Evolutionary conservation across 2,329 filamentous ascomycete species (phyloP), one percentile per base, ranked within the genome.

Genomic region (Neofusicoccum sp.): DNA sequence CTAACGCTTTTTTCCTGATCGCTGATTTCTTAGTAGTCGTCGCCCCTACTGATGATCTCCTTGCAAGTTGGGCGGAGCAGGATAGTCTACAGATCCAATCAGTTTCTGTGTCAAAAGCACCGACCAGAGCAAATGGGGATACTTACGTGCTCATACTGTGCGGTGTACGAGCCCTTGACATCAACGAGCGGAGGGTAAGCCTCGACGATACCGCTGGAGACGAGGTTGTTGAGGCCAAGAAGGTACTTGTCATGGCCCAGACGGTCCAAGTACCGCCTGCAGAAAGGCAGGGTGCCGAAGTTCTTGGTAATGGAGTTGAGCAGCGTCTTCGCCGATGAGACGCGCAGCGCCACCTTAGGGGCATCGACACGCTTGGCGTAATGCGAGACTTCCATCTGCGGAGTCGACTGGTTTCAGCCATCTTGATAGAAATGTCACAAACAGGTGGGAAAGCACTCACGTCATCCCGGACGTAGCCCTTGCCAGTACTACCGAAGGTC

Each of bases 161-260:
- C 93, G 28, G 92, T 96, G 76, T 96, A 96, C 28, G 90, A 96
- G 62, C 93, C 93, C 83, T 96, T 96, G 78, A 93, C 87, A 78
- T 97, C 93, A 67, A 89, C 88, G 68, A 97, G 80, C 31, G 93
- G 93, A 40, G 92, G 91, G 73, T 97, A 97, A 44, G 90, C 86
- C 77, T 97, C 90, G 44, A 97, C 90, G 67, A 97, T 89, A 62
- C 91, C 92, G 61, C 82, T 86, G 43, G 86, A 82, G 48, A 97
- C 91, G 43, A 97, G 82, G 71, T 88, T 93, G 78, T 96, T 96
- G 74, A 97, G 80, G 47, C 93, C 93, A 6, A 96, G 82, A 38
- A 96, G 84, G 73, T 98, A 97, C 76, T 96, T 96, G 63, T 97
- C 91, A 74, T 96, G 90, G 28, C 93, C 93, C n/a, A 97, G 77